Conservation (phyloP, 2,329 filamentous ascomycete genomes). For the Orbilia quercus region DNA sequence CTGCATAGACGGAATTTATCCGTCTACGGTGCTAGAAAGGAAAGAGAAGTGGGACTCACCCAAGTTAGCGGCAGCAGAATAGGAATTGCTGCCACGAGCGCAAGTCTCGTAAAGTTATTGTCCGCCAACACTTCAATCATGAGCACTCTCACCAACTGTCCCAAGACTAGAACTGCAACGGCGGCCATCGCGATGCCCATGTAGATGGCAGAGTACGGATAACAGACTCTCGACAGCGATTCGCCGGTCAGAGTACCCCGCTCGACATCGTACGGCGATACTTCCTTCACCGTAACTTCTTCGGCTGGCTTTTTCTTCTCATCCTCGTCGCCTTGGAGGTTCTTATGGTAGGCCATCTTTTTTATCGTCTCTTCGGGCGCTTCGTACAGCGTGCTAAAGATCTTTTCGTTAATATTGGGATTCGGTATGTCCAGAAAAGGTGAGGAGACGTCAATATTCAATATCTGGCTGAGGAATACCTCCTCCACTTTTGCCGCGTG, state of each 20-base stretch:
- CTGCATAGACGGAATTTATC: neutral
- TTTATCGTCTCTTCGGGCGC: conserved; percentile 37
- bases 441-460: conserved; percentile 36
- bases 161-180: conserved; percentile 31
- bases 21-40: neutral
- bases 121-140: conserved; percentile 29
- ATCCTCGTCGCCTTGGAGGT: conserved; percentile 16
- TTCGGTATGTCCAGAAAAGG: conserved; percentile 1
- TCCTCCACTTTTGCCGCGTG: conserved; percentile 61
- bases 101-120: conserved; percentile 25
- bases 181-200: conserved; percentile 40
- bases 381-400: conserved; percentile 37
- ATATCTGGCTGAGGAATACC: conserved; percentile 51
- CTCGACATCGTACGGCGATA: conserved; percentile 39
- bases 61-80: conserved; percentile 39
- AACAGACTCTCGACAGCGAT: conserved; percentile 24
- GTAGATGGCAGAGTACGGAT: conserved; percentile 38
- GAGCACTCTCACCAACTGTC: conserved; percentile 34
- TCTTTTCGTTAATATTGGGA: conserved; percentile 3
- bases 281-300: conserved; percentile 12
- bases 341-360: conserved; percentile 39
- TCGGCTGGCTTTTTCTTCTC: neutral
- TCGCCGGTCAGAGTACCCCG: conserved; percentile 28
- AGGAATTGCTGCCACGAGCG: conserved; percentile 25
- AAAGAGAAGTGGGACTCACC: conserved; percentile 22